phyloP scores from a whole-genome alignment of 192 early-diverging fungal species.

The Thamnidium elegans region DNA sequence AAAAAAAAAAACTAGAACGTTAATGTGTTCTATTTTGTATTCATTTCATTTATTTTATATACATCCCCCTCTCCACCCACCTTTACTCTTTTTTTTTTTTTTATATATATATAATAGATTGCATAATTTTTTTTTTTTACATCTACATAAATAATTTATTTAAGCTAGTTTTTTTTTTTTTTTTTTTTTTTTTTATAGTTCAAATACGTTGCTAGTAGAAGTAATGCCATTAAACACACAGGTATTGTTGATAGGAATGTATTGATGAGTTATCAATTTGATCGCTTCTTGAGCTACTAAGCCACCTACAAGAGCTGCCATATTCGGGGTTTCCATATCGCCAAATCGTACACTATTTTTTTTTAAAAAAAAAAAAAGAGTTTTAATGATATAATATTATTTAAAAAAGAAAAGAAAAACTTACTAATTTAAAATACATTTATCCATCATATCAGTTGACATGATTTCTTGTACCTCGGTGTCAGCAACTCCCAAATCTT shows the following conservation, averaged over 20 bases:
- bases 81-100: neutral
- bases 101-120: neutral
- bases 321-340: conserved; percentile 74
- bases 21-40: neutral
- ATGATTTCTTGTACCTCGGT: conserved; percentile 2
- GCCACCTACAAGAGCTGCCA: conserved; percentile 84
- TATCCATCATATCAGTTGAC: conserved; percentile 1
- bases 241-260: conserved; percentile 87
- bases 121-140: neutral
- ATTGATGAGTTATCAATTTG: conserved; percentile 94
- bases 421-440: conserved; percentile 20
- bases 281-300: conserved; percentile 91
- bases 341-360: conserved; percentile 59
- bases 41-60: conserved; percentile 3
- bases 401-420: neutral
- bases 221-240: conserved; percentile 82
- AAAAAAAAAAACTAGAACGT: conserved; percentile 1
- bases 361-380: too few relatives aligned
- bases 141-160: neutral
- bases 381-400: too few relatives aligned
- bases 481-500: conserved; percentile 2
- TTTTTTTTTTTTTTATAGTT: conserved; percentile 13
- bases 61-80: neutral
- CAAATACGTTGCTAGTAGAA: conserved; percentile 42
- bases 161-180: conserved; percentile 6